Evolutionary conservation across 2,329 filamentous ascomycete species (phyloP).

Genomic region (Aspergillus sp.): DNA sequence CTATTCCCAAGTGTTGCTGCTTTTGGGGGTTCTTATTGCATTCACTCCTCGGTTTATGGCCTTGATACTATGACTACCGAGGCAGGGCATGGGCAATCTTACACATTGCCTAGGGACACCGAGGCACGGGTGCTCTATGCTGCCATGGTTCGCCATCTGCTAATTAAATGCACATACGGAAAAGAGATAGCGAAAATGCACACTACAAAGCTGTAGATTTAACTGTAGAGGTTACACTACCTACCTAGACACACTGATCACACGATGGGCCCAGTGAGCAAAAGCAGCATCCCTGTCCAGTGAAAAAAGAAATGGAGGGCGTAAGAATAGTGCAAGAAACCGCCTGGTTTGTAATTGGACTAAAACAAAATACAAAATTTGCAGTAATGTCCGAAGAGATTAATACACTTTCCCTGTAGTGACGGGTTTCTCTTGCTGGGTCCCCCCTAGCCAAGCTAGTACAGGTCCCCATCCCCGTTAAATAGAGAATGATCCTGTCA

Average conservation of each 20-base stretch:
- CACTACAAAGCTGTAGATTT: neutral
- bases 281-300: neutral
- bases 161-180: neutral
- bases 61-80: neutral
- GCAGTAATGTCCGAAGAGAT: neutral
- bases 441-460: neutral
- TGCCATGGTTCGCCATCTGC: neutral
- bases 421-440: neutral
- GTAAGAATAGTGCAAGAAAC: neutral
- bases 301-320: neutral
- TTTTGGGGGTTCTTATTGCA: neutral
- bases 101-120: too few relatives aligned
- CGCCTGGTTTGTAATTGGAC: neutral
- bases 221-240: neutral
- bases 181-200: neutral
- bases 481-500: neutral
- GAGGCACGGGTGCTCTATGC: neutral
- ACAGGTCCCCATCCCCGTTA: slow-evolving; percentile 1
- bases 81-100: neutral
- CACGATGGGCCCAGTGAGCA: neutral
- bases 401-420: neutral
- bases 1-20: neutral
- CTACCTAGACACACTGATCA: neutral
- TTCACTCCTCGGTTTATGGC: neutral
- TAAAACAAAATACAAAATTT: neutral